A percentile compares a stretch with the other conserved stretches of the same genome.
phyloP scores from a whole-genome alignment of 345 rosid genomes.

The Hirschfeldia incana region DNA sequence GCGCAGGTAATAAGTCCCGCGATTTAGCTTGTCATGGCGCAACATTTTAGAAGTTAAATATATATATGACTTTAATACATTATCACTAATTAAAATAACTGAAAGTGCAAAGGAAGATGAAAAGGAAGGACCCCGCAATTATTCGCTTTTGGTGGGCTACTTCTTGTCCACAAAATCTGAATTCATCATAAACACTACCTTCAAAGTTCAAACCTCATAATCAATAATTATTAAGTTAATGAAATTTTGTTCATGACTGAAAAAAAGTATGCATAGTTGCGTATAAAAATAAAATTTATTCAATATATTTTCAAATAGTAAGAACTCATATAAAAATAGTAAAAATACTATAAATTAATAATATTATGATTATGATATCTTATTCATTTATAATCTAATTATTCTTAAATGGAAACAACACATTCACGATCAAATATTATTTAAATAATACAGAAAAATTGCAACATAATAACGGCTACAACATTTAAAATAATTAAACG shows the following conservation, averaged over 20 bases:
- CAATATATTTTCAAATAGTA: background rate
- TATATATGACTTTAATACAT: constrained; percentile 20
- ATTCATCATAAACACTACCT: constrained; percentile 14
- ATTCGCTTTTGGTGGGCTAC: constrained; percentile 31
- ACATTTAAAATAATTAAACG: too few relatives aligned
- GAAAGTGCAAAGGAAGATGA: constrained; percentile 21
- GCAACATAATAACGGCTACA: too few relatives aligned
- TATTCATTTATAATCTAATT: too few relatives aligned
- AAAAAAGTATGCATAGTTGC: constrained; percentile 8
- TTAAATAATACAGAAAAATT: too few relatives aligned
- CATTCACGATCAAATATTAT: too few relatives aligned
- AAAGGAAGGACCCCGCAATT: constrained; percentile 22
- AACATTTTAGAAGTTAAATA: constrained; percentile 24
- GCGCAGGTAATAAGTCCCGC: constrained; percentile 10
- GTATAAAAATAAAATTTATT: background rate
- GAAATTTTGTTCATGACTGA: background rate
- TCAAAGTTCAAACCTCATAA: constrained; percentile 2
- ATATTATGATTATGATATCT: too few relatives aligned
- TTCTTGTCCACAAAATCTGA: constrained; percentile 30
- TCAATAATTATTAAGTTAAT: background rate
- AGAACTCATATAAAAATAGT: background rate
- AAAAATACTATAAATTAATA: background rate
- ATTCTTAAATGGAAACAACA: too few relatives aligned
- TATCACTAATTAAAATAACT: constrained; percentile 28
- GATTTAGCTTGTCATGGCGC: constrained; percentile 36